Base-by-base conservation (phyloP, 2,329 filamentous ascomycete genomes). In the Clonostachys byssicola region DNA sequence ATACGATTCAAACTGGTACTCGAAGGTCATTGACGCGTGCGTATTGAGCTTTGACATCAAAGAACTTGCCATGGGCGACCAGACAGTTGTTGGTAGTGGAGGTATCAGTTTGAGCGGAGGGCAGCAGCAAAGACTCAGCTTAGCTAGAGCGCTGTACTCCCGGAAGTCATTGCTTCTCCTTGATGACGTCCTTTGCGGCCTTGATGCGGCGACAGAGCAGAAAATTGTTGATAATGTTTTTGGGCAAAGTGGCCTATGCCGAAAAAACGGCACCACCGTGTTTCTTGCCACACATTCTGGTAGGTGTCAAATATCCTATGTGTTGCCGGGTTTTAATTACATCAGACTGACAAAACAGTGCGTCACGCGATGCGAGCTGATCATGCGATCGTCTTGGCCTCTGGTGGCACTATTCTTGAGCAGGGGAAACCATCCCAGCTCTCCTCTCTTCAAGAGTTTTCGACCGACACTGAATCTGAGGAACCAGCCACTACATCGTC, bases 361-460 rank as follows among this genome's bases (percentile, higher is more conserved):
- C 36, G 36, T 18, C 36, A 62, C 40, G 44, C 70, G 5, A 59
- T 63, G 1, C 52, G 54, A 38, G 70, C 61, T 47, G 72, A 79
- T 40, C 68, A 75, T 34, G 69, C 80, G 6, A 67, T 80, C 36
- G 72, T 68, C 0, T 64, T 80, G 0, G 66, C 64, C 0, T 35
- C 53, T 1, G 64, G 67, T 9, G 74, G 74, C 0, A 62, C 54
- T 0, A 49, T 78, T 2, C 56, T 70, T 1, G 73, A 79, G 36
- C 66, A 78, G 35, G 64, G 65, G 0, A 46, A 41, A 5, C 64
- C 63, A 42, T 14, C 47, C 0, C 36, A 39, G 36, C 9, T 30
- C 5, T 30, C 23, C 23, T 30, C 8, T 10, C 23, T 30, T 30
- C 9, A 9, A 9, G 23, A 30, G 23, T 30, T 30, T 30, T 30